These are phyloP conservation scores for Vigna nakashimae DNA, from an alignment of 306 rosid species.

Conservation along the genomic window DNA sequence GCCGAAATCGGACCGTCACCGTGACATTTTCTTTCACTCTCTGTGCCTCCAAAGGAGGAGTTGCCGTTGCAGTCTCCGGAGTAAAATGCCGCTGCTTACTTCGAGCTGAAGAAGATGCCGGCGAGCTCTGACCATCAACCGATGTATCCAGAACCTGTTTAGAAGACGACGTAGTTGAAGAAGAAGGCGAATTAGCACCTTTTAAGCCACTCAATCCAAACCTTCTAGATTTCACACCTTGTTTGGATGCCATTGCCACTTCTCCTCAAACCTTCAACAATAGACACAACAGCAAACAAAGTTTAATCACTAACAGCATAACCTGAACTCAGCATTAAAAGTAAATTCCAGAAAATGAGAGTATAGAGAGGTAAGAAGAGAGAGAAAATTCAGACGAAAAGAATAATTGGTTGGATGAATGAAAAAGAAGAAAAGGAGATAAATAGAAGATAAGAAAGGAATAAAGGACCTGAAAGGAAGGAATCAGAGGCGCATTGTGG, in stretches of 20 bases:
- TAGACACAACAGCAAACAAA: slow-evolving; percentile 32
- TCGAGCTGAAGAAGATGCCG: slow-evolving; percentile 88
- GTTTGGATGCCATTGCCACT: slow-evolving; percentile 77
- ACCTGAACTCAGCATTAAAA: slow-evolving; percentile 25
- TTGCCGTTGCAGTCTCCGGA: slow-evolving; percentile 55
- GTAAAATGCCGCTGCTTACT: slow-evolving; percentile 77
- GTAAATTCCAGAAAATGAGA: neutral
- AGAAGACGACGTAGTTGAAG: slow-evolving; percentile 90
- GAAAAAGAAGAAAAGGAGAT: neutral
- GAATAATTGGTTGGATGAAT: slow-evolving; percentile 4
- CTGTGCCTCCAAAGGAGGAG: slow-evolving; percentile 51
- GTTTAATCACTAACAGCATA: slow-evolving; percentile 29
- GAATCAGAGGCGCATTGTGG: slow-evolving; percentile 60
- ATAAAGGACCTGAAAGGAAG: slow-evolving; percentile 54
- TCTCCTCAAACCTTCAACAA: slow-evolving; percentile 57
- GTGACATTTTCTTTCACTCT: slow-evolving; percentile 91
- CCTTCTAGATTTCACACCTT: slow-evolving; percentile 62
- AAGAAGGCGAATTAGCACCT: slow-evolving; percentile 76
- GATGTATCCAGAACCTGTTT: slow-evolving; percentile 77
- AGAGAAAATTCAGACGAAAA: neutral
- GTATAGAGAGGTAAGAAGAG: neutral
- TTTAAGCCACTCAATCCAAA: slow-evolving; percentile 53
- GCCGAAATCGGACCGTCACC: slow-evolving; percentile 96
- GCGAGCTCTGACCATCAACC: slow-evolving; percentile 71
- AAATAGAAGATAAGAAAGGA: slow-evolving; percentile 37